phyloP scores from a whole-genome alignment of 2,329 filamentous ascomycete genomes.

The Pezicula carpinea region DNA sequence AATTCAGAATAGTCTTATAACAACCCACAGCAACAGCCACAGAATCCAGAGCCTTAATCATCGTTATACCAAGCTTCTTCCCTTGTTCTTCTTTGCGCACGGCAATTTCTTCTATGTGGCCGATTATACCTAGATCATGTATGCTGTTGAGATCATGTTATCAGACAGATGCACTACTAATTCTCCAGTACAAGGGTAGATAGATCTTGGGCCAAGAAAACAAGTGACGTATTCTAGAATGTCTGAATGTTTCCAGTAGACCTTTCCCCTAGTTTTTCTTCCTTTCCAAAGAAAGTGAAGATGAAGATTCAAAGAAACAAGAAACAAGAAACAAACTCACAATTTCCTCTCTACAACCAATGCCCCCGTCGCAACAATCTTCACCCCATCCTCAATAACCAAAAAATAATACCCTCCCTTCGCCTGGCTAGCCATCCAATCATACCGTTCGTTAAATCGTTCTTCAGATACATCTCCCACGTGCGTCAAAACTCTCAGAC shows the following conservation, averaged over 20 bases:
- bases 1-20: conserved; percentile 95
- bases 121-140: conserved; percentile 73
- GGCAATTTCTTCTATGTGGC: conserved; percentile 95
- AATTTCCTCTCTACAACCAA: conserved; percentile 93
- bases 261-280: too few relatives aligned
- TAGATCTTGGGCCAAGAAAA: too few relatives aligned
- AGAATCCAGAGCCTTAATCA: conserved; percentile 88
- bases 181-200: too few relatives aligned
- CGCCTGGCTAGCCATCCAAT: conserved; percentile 65
- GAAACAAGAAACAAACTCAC: conserved; percentile 43
- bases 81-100: conserved; percentile 92
- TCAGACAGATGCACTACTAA: too few relatives aligned
- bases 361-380: conserved; percentile 84
- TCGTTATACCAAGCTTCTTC: conserved; percentile 85
- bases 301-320: neutral
- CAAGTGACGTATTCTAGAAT: too few relatives aligned
- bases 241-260: too few relatives aligned
- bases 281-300: too few relatives aligned
- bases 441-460: conserved; percentile 73
- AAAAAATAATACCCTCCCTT: conserved; percentile 79
- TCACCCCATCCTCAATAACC: conserved; percentile 69
- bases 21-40: conserved; percentile 84
- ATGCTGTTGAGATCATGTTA: conserved; percentile 56
- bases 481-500: conserved; percentile 81
- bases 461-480: conserved; percentile 80